Evolutionary conservation across 2,329 filamentous ascomycete genomes (phyloP).

Genomic region (Talaromyces amestolkiae): DNA sequence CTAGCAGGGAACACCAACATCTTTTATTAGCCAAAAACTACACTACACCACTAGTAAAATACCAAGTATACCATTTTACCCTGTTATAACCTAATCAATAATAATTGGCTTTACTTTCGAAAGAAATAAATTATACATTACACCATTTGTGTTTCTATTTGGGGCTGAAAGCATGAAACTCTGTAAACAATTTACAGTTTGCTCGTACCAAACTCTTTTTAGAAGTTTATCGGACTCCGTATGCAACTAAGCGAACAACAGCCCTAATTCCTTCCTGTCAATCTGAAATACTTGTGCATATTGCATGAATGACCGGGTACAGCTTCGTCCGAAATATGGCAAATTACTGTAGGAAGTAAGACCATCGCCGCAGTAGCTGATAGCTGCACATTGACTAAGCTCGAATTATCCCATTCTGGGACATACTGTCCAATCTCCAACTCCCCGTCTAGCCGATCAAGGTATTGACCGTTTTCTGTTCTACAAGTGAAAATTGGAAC

Average conservation of each 20-base stretch:
- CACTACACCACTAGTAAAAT: neutral
- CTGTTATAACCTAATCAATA: neutral
- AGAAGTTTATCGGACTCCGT: neutral
- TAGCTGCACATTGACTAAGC: neutral
- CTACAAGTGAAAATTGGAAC: neutral
- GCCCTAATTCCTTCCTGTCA: neutral
- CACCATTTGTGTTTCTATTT: neutral
- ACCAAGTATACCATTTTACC: neutral
- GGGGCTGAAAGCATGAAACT: neutral
- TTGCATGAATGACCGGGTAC: neutral
- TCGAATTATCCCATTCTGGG: neutral
- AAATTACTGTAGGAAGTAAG: neutral
- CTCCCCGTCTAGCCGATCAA: neutral
- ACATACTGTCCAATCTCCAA: neutral
- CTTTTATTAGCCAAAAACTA: neutral
- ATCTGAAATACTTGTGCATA: neutral
- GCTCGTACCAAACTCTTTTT: neutral
- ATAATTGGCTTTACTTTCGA: neutral
- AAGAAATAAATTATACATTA: neutral
- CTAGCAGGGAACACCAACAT: neutral
- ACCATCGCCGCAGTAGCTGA: neutral
- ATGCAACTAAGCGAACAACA: neutral
- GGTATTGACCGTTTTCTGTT: neutral
- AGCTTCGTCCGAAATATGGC: neutral
- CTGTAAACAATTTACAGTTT: neutral